Conservation (phyloP, 768 basidiomycete genomes). For the Leccinum ochraceum region DNA sequence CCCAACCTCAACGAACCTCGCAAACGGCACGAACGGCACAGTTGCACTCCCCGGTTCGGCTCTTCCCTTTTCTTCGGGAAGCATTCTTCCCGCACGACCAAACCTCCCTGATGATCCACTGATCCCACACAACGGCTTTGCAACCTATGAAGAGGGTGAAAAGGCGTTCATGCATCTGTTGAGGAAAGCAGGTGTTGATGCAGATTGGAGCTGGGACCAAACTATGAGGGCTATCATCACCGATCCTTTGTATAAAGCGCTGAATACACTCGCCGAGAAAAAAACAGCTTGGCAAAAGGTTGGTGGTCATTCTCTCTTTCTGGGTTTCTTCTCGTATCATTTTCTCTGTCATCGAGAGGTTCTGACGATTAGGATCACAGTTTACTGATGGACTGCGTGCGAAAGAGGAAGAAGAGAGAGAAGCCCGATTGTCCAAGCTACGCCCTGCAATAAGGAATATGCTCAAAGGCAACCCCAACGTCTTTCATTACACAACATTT, state of each 20-base stretch:
- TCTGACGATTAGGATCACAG: slow-evolving; percentile 32
- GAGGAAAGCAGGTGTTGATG: slow-evolving; percentile 86
- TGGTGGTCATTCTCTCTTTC: slow-evolving; percentile 20
- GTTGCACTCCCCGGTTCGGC: slow-evolving; percentile 54
- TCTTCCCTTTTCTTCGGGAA: slow-evolving; percentile 60
- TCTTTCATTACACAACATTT: slow-evolving; percentile 92
- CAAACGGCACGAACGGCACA: slow-evolving; percentile 47
- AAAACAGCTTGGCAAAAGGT: slow-evolving; percentile 95
- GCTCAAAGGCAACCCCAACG: slow-evolving; percentile 83
- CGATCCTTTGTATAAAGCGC: slow-evolving; percentile 93
- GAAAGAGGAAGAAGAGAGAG: slow-evolving; percentile 85
- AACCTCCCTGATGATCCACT: slow-evolving; percentile 85
- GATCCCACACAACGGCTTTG: slow-evolving; percentile 88
- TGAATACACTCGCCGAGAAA: slow-evolving; percentile 92
- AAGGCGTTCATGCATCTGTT: slow-evolving; percentile 92
- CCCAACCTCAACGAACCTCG: slow-evolving; percentile 40
- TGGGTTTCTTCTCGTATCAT: not conserved
- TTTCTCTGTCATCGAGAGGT: not conserved
- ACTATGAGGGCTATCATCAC: slow-evolving; percentile 98
- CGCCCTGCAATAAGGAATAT: slow-evolving; percentile 86
- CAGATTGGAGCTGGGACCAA: slow-evolving; percentile 96
- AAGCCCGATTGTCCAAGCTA: slow-evolving; percentile 78
- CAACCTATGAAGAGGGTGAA: slow-evolving; percentile 86
- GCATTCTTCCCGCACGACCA: slow-evolving; percentile 69
- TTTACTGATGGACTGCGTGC: slow-evolving; percentile 75